Evolutionary conservation across 2,329 filamentous ascomycete genomes (phyloP).

Genomic region (Tetracladium maxilliforme): DNA sequence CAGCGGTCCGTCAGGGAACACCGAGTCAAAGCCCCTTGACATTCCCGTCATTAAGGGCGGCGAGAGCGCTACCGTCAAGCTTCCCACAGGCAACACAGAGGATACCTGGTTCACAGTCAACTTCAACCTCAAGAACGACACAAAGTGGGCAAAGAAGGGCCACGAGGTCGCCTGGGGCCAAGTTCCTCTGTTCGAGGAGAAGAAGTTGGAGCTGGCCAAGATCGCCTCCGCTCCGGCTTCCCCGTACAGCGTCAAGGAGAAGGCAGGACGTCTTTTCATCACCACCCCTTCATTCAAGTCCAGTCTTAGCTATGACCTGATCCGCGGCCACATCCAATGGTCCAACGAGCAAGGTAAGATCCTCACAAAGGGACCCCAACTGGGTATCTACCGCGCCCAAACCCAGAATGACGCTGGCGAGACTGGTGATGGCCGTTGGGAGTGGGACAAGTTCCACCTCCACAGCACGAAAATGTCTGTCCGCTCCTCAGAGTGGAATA

Average conservation of each 20-base stretch:
- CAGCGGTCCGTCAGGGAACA: slow-evolving; percentile 19
- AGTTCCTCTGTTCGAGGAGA: too few relatives aligned
- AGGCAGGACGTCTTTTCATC: slow-evolving; percentile 6
- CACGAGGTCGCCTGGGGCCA: slow-evolving; percentile 37
- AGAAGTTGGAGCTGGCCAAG: slow-evolving; percentile 18
- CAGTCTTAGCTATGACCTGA: slow-evolving; percentile 1
- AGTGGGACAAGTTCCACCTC: slow-evolving; percentile 36
- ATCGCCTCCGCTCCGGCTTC: slow-evolving; percentile 11
- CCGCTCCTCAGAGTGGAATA: slow-evolving; percentile 17
- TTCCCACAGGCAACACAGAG: slow-evolving; percentile 5
- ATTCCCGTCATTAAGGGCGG: slow-evolving; percentile 24
- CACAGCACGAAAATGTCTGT: slow-evolving; percentile 29
- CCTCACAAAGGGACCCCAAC: slow-evolving; percentile 23
- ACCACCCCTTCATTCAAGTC: slow-evolving; percentile 3
- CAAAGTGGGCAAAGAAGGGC: slow-evolving; percentile 34
- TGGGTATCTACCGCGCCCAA: slow-evolving; percentile 48
- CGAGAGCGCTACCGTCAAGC: slow-evolving; percentile 5
- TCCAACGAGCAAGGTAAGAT: slow-evolving; percentile 27
- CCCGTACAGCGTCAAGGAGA: too few relatives aligned
- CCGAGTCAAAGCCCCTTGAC: slow-evolving; percentile 16
- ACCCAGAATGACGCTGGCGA: slow-evolving; percentile 52
- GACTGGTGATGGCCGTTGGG: slow-evolving; percentile 34
- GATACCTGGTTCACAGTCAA: slow-evolving; percentile 32
- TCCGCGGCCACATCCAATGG: slow-evolving; percentile 5
- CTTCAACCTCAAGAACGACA: slow-evolving; percentile 25